Percentiles rank a stretch among this genome's conserved stretches.
Evolutionary conservation across 2,329 filamentous ascomycete genomes (phyloP).

Genomic region (Orbilia blumenaviensis): DNA sequence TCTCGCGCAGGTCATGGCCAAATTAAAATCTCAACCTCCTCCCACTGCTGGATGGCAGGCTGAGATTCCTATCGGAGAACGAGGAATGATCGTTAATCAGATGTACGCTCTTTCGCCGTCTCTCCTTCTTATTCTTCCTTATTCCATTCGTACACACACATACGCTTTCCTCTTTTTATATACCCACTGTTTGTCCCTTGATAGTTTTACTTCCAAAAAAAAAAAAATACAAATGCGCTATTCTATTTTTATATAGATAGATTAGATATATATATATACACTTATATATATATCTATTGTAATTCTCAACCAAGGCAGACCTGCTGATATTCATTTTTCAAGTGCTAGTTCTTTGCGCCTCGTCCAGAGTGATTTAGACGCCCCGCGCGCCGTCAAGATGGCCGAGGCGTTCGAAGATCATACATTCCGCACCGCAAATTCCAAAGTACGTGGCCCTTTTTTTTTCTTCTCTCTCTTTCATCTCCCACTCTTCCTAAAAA

Average conservation of each 20-base stretch:
- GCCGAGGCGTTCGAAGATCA: conserved; percentile 49
- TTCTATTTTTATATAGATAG: too few species aligned
- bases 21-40: conserved; percentile 32
- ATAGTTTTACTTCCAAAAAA: too few species aligned
- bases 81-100: conserved; percentile 39
- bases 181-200: too few species aligned
- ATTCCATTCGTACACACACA: too few species aligned
- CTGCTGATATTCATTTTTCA: neutral
- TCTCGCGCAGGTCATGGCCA: conserved; percentile 22
- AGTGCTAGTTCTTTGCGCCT: conserved; percentile 46
- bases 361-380: conserved; percentile 36
- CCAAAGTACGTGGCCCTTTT: conserved; percentile 9
- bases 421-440: conserved; percentile 27
- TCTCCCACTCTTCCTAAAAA: neutral
- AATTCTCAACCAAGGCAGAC: neutral
- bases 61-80: conserved; percentile 26
- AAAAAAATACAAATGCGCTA: too few species aligned
- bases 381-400: conserved; percentile 46
- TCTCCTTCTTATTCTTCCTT: too few species aligned
- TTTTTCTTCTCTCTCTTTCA: neutral
- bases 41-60: conserved; percentile 40
- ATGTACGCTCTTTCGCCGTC: conserved; percentile 24
- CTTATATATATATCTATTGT: too few species aligned
- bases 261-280: too few species aligned
- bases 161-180: too few species aligned